Conservation (phyloP, 306 rosid genomes). For the Casuarina glauca region DNA sequence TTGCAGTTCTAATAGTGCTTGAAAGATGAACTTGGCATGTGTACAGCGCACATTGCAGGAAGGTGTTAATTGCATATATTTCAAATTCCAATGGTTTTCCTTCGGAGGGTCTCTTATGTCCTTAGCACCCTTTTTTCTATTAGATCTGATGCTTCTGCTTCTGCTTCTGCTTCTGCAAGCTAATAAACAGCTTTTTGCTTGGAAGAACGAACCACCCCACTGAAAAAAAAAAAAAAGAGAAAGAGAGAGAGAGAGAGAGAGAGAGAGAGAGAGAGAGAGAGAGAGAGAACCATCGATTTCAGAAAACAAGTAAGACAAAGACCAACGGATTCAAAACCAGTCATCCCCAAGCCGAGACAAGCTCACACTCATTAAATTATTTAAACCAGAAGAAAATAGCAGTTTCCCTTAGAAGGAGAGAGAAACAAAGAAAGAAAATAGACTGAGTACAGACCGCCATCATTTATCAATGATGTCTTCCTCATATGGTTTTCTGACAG, state of each 20-base stretch:
- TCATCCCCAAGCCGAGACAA: slow-evolving; percentile 54
- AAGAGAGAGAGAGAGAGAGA: slow-evolving; percentile 13
- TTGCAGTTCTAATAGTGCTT: slow-evolving; percentile 25
- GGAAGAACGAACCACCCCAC: slow-evolving; percentile 69
- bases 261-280: slow-evolving; percentile 31
- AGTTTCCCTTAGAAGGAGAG: slow-evolving; percentile 8
- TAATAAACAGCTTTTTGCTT: slow-evolving; percentile 88
- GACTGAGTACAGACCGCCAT: slow-evolving; percentile 71
- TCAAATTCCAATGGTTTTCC: slow-evolving; percentile 71
- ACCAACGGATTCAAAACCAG: slow-evolving; percentile 55
- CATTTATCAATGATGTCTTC: slow-evolving; percentile 87
- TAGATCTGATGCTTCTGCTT: slow-evolving; percentile 86
- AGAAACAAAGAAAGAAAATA: slow-evolving; percentile 12
- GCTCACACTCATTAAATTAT: slow-evolving; percentile 32
- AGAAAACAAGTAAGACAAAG: slow-evolving; percentile 74
- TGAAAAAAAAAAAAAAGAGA: slow-evolving; percentile 33
- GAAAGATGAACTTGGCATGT: slow-evolving; percentile 18
- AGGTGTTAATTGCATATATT: slow-evolving; percentile 37
- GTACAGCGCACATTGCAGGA: slow-evolving; percentile 41
- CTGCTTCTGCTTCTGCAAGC: slow-evolving; percentile 84
- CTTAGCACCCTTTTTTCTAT: slow-evolving; percentile 68
- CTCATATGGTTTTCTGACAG: slow-evolving; percentile 50
- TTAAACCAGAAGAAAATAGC: slow-evolving; percentile 1
- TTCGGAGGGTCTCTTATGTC: slow-evolving; percentile 46
- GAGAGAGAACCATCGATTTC: slow-evolving; percentile 55